These are phyloP conservation scores for Pichia insulana DNA, from an alignment of 805 yeast genomes.

Conservation along the genomic window DNA sequence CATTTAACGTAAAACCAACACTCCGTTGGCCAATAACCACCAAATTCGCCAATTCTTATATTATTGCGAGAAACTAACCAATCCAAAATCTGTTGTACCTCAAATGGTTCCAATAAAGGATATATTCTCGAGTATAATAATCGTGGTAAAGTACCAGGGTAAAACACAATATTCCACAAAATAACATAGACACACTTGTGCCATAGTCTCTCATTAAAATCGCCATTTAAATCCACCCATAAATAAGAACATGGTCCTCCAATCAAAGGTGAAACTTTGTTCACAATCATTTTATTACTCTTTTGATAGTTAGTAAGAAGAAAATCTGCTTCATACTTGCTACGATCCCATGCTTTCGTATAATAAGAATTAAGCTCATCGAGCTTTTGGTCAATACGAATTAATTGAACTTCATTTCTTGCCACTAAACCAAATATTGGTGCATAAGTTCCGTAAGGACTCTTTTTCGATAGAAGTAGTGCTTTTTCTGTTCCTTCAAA, in stretches of 20 bases:
- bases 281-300: conserved; percentile 7
- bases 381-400: conserved; percentile 48
- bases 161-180: conserved; percentile 35
- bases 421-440: conserved; percentile 49
- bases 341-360: conserved; percentile 65
- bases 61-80: conserved; percentile 40
- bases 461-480: conserved; percentile 42
- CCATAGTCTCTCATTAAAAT: conserved; percentile 56
- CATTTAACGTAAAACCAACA: conserved; percentile 32
- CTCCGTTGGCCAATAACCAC: conserved; percentile 36
- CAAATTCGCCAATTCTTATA: conserved; percentile 25
- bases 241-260: conserved; percentile 55
- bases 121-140: conserved; percentile 18
- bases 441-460: conserved; percentile 56
- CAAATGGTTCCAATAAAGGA: conserved; percentile 30
- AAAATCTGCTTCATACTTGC: conserved; percentile 57
- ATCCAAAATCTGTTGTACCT: conserved; percentile 30
- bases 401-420: conserved; percentile 31
- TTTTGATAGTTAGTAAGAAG: conserved; percentile 27
- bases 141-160: conserved; percentile 43
- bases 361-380: conserved; percentile 54
- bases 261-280: conserved; percentile 39
- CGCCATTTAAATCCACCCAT: conserved; percentile 66
- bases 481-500: conserved; percentile 36
- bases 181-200: conserved; percentile 40